phyloP scores from a whole-genome alignment of 768 basidiomycete species.

The Calocybe cyanea region DNA sequence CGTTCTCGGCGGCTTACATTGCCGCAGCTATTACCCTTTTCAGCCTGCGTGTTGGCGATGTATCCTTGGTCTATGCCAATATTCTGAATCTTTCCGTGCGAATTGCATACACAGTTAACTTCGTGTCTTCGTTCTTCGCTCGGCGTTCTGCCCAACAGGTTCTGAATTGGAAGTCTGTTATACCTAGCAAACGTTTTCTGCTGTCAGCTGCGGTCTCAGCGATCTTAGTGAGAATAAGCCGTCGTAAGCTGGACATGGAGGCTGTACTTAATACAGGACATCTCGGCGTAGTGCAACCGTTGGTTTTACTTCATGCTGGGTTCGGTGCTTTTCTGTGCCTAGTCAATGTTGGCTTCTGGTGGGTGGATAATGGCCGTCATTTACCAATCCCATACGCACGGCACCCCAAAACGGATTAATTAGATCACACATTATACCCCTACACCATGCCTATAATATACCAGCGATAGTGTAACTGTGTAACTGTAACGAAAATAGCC shows the following conservation, averaged over 20 bases:
- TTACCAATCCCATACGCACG: slow-evolving; percentile 6
- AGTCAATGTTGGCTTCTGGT: slow-evolving; percentile 18
- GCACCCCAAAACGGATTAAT: slow-evolving; percentile 15
- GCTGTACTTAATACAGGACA: slow-evolving; percentile 19
- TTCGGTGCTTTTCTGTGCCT: slow-evolving; percentile 24
- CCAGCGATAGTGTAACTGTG: not conserved
- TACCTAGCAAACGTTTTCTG: slow-evolving; percentile 9
- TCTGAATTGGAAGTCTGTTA: slow-evolving; percentile 10
- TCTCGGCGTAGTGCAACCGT: slow-evolving; percentile 20
- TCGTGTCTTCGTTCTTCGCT: slow-evolving; percentile 9
- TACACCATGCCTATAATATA: not conserved
- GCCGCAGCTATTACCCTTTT: slow-evolving; percentile 44
- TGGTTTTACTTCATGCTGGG: slow-evolving; percentile 29
- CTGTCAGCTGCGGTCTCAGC: slow-evolving; percentile 24
- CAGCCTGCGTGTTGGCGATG: slow-evolving; percentile 52
- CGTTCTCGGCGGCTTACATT: slow-evolving; percentile 69
- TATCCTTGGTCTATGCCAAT: slow-evolving; percentile 74
- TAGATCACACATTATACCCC: slow-evolving; percentile 1
- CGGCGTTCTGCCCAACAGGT: slow-evolving; percentile 22
- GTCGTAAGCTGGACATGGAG: slow-evolving; percentile 17
- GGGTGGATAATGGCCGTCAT: slow-evolving; percentile 18
- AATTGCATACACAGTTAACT: slow-evolving; percentile 42
- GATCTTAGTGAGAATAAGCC: slow-evolving; percentile 24
- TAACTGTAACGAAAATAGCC: not conserved
- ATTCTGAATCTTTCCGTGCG: slow-evolving; percentile 61